A percentile compares a stretch with the other conserved stretches of the same genome.
Conservation (phyloP, 495 filamentous ascomycete genomes). For the Aspergillus asperescens region DNA sequence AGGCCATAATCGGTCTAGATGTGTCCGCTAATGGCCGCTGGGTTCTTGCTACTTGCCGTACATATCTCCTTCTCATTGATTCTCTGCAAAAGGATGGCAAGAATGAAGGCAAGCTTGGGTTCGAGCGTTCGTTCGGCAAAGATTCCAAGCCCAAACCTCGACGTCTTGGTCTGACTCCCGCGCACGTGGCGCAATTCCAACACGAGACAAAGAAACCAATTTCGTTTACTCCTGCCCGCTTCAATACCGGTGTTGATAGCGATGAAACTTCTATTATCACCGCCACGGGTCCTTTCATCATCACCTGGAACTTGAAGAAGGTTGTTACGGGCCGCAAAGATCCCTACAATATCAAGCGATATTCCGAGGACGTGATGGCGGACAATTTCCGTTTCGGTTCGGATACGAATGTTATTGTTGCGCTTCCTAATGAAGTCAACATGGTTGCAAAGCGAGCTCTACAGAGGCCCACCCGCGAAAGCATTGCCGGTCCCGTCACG, state of each 20-base stretch:
- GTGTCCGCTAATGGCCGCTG: constrained; percentile 92
- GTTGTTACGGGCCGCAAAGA: constrained; percentile 70
- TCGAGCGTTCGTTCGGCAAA: constrained; percentile 88
- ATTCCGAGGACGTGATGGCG: constrained; percentile 91
- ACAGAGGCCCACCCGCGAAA: constrained; percentile 86
- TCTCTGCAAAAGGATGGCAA: constrained; percentile 86
- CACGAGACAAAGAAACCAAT: constrained; percentile 85
- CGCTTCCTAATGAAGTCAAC: constrained; percentile 93
- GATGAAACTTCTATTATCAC: constrained; percentile 90
- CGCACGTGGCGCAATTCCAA: constrained; percentile 93
- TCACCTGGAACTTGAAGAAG: constrained; percentile 94
- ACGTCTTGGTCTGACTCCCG: constrained; percentile 78
- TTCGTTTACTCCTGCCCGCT: constrained; percentile 83
- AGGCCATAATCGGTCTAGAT: constrained; percentile 91
- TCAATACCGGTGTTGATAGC: constrained; percentile 81
- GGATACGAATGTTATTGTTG: constrained; percentile 97
- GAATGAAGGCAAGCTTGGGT: constrained; percentile 95
- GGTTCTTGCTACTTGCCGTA: constrained; percentile 90
- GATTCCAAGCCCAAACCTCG: constrained; percentile 90
- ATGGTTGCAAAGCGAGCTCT: constrained; percentile 85
- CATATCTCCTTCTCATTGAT: constrained; percentile 91
- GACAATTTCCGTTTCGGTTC: constrained; percentile 97
- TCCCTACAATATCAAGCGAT: constrained; percentile 93
- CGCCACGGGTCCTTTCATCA: constrained; percentile 93
- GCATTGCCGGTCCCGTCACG: constrained; percentile 66